Evolutionary conservation across 2,329 filamentous ascomycete genomes (phyloP).

Genomic region (Aspergillus ruber): DNA sequence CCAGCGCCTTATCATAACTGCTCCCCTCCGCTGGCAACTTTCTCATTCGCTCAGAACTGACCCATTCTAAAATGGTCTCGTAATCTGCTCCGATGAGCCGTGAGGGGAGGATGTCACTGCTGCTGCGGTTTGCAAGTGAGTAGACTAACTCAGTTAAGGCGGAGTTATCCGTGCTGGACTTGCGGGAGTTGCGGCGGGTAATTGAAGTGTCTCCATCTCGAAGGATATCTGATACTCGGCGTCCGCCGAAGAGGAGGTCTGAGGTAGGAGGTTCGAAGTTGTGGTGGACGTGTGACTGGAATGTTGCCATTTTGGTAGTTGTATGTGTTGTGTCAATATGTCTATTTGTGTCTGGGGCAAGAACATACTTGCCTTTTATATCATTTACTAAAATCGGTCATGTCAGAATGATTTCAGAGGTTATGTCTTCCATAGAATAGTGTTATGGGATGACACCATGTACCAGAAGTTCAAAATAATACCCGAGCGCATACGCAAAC

Average conservation of each 20-base stretch:
- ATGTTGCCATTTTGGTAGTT: conserved; percentile 9
- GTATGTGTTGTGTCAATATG: too few species aligned
- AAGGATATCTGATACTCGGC: conserved; percentile 4
- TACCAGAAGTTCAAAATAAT: too few species aligned
- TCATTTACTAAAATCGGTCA: too few species aligned
- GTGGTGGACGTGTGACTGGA: conserved; percentile 10
- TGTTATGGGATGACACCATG: too few species aligned
- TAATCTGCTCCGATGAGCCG: conserved; percentile 7
- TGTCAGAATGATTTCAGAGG: too few species aligned
- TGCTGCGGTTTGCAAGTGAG: conserved; percentile 9
- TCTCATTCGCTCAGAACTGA: conserved; percentile 32
- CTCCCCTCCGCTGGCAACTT: conserved; percentile 36
- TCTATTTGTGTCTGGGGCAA: too few species aligned
- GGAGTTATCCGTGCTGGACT: conserved; percentile 6
- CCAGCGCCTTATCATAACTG: conserved; percentile 36
- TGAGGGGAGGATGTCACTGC: conserved; percentile 9
- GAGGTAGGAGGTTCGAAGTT: conserved; percentile 6
- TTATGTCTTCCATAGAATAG: too few species aligned
- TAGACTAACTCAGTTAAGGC: conserved; percentile 10
- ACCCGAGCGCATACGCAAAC: too few species aligned
- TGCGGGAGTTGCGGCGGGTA: conserved; percentile 4
- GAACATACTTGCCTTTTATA: too few species aligned
- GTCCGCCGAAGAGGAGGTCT: conserved; percentile 1
- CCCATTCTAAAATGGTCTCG: conserved; percentile 26
- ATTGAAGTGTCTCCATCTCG: conserved; percentile 5